Conservation (phyloP, 2,329 filamentous ascomycete genomes). For the Fusarium sacchari region DNA sequence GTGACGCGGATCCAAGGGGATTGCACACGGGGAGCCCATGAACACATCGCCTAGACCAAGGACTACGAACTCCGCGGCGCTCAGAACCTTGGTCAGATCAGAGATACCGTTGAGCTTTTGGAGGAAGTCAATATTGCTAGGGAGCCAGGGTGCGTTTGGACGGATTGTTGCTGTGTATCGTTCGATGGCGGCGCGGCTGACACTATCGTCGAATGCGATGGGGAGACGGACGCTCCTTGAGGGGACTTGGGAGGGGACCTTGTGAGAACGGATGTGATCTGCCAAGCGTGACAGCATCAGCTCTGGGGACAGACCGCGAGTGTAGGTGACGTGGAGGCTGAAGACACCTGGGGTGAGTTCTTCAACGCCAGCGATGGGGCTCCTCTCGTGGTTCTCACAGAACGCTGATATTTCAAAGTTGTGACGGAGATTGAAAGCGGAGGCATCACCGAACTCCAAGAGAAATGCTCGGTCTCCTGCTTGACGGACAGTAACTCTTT, state of each 20-base stretch:
- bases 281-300: slow-evolving; percentile 35
- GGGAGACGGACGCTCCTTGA: slow-evolving; percentile 50
- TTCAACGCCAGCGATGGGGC: slow-evolving; percentile 43
- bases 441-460: slow-evolving; percentile 46
- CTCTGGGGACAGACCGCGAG: slow-evolving; percentile 21
- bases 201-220: slow-evolving; percentile 52
- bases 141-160: slow-evolving; percentile 69
- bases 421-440: slow-evolving; percentile 46
- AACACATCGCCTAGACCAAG: slow-evolving; percentile 54
- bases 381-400: slow-evolving; percentile 43
- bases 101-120: slow-evolving; percentile 48
- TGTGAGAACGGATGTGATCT: slow-evolving; percentile 40
- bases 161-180: slow-evolving; percentile 71
- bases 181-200: slow-evolving; percentile 61
- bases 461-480: slow-evolving; percentile 50
- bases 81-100: slow-evolving; percentile 41
- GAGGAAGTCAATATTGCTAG: slow-evolving; percentile 68
- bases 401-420: slow-evolving; percentile 50
- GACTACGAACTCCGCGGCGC: slow-evolving; percentile 50
- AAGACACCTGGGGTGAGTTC: slow-evolving; percentile 50
- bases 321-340: slow-evolving; percentile 48
- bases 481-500: slow-evolving; percentile 39
- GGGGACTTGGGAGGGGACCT: slow-evolving; percentile 36
- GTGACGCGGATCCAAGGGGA: slow-evolving; percentile 50
- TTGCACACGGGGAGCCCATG: slow-evolving; percentile 50